A percentile compares a stretch with the other conserved stretches of the same genome.
Evolutionary conservation across 1,139 yeast genomes (phyloP).

Genomic region (Candida gigantensis): DNA sequence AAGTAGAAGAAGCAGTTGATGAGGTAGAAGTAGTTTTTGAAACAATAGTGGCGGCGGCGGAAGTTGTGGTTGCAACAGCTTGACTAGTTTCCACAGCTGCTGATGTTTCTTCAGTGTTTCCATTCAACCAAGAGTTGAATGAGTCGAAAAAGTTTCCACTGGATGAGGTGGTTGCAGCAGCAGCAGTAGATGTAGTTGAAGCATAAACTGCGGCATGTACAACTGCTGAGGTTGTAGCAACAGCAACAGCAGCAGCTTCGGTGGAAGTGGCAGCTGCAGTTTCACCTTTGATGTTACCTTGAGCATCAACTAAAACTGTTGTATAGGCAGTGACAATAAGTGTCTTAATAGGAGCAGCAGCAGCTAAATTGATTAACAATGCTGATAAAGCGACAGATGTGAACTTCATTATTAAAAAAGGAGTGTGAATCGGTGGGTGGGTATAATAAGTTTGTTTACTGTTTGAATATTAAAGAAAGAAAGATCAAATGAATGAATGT

Average conservation of each 20-base stretch:
- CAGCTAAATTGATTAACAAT: slow-evolving; percentile 14
- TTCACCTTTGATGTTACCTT: slow-evolving; percentile 13
- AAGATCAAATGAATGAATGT: slow-evolving; percentile 1
- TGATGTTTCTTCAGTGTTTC: too few relatives aligned
- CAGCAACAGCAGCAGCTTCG: slow-evolving; percentile 14
- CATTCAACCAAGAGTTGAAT: slow-evolving; percentile 12
- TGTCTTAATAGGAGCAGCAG: slow-evolving; percentile 27
- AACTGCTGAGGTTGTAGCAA: slow-evolving; percentile 16
- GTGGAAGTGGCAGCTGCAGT: slow-evolving; percentile 9
- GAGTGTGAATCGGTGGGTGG: slow-evolving; percentile 2
- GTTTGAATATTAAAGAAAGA: too few relatives aligned
- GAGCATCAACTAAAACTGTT: slow-evolving; percentile 18
- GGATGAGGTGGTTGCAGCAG: slow-evolving; percentile 19
- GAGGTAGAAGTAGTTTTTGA: slow-evolving; percentile 22
- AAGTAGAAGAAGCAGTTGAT: slow-evolving; percentile 17
- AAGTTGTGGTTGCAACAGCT: slow-evolving; percentile 5
- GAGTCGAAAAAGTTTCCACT: slow-evolving; percentile 12
- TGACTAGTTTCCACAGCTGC: slow-evolving; percentile 5
- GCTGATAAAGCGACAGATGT: slow-evolving; percentile 15
- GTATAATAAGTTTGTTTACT: too few relatives aligned
- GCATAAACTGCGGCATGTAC: slow-evolving; percentile 15
- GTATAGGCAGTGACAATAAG: slow-evolving; percentile 18
- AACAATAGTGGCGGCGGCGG: slow-evolving; percentile 6
- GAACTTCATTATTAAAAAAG: slow-evolving; percentile 18
- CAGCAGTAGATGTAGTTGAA: slow-evolving; percentile 13